phyloP scores from a whole-genome alignment of 140 eudicot species.

The Cichorium intybus region DNA sequence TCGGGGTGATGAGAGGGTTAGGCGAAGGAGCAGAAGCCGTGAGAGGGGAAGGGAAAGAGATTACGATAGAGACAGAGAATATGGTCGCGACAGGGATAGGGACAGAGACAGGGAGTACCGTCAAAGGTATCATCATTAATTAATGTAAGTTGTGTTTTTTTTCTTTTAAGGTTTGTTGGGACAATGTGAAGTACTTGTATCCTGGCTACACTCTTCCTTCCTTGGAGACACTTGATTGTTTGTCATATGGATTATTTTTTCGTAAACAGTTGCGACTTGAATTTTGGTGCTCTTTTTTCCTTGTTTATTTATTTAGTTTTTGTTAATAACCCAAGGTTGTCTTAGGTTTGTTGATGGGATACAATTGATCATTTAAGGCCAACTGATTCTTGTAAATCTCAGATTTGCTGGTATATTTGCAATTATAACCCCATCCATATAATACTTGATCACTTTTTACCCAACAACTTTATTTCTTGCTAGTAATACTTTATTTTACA shows the following conservation, averaged over 20 bases:
- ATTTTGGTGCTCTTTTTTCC: background rate
- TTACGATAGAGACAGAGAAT: conserved; percentile 51
- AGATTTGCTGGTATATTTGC: too few species aligned
- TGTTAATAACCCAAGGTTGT: background rate
- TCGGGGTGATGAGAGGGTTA: conserved; percentile 43
- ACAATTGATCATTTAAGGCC: too few species aligned
- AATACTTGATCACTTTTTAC: too few species aligned
- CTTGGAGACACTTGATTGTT: conserved; percentile 10
- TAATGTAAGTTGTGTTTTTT: background rate
- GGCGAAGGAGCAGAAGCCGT: conserved; percentile 62
- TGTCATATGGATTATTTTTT: conserved; percentile 14
- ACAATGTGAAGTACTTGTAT: conserved; percentile 26
- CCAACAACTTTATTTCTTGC: too few species aligned
- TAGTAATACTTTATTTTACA: too few species aligned
- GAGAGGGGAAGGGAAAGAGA: conserved; percentile 73
- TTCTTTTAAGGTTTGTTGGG: conserved; percentile 27
- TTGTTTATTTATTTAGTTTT: background rate
- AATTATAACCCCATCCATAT: too few species aligned
- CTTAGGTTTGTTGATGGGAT: background rate
- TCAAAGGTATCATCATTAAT: conserved; percentile 57
- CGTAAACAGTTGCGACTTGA: conserved; percentile 14
- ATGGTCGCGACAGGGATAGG: conserved; percentile 52
- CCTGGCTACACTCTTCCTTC: background rate
- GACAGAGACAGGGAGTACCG: conserved; percentile 57
- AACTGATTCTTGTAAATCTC: too few species aligned